phyloP scores from a whole-genome alignment of 495 filamentous ascomycete species.

The Astrocystis sublimbata region DNA sequence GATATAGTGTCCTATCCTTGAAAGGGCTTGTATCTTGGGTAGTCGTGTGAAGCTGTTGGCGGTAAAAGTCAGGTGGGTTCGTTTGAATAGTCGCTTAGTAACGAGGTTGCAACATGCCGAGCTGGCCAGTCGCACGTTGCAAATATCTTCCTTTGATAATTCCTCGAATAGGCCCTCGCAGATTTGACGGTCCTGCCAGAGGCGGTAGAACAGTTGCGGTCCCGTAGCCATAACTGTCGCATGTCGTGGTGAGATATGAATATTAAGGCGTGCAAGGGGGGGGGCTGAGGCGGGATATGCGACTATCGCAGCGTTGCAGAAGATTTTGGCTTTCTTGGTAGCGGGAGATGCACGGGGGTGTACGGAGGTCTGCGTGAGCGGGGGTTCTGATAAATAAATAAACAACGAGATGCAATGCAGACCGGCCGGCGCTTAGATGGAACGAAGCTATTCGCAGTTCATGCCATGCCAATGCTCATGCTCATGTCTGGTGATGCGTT shows the following conservation, averaged over 20 bases:
- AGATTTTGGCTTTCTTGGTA: slow-evolving; percentile 3
- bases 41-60: slow-evolving; percentile 69
- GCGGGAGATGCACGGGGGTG: background rate
- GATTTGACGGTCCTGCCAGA: slow-evolving; percentile 55
- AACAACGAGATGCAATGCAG: slow-evolving; percentile 11
- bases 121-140: slow-evolving; percentile 50
- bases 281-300: slow-evolving; percentile 5
- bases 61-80: slow-evolving; percentile 64
- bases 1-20: slow-evolving; percentile 70
- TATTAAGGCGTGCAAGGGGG: slow-evolving; percentile 2
- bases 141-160: slow-evolving; percentile 51
- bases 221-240: slow-evolving; percentile 50
- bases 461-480: slow-evolving; percentile 19
- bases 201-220: slow-evolving; percentile 50
- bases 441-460: slow-evolving; percentile 36
- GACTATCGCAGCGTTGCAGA: slow-evolving; percentile 18
- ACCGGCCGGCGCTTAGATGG: slow-evolving; percentile 23
- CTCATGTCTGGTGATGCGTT: slow-evolving; percentile 4
- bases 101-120: slow-evolving; percentile 53
- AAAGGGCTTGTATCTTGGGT: slow-evolving; percentile 65
- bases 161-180: slow-evolving; percentile 52
- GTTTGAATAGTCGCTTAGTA: slow-evolving; percentile 54
- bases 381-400: slow-evolving; percentile 20
- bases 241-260: slow-evolving; percentile 36
- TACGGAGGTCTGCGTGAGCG: slow-evolving; percentile 16